Base-by-base conservation (phyloP, 176 grass and related monocot genomes). In the Oryza australiensis region DNA sequence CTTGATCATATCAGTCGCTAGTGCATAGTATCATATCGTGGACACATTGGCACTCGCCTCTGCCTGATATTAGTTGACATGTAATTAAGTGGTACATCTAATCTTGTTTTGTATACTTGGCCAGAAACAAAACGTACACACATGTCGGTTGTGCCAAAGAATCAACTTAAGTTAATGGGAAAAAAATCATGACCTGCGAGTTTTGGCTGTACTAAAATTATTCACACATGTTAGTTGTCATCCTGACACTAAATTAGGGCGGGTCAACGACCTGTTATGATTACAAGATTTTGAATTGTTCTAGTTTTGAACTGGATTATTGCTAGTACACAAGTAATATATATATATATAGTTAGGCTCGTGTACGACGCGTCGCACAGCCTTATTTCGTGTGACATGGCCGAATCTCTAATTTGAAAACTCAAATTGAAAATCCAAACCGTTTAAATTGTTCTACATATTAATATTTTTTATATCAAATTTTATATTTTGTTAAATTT, bases 201-300 rank as follows among this genome's bases (percentile, higher is more conserved):
- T 32, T 80, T 29, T 70, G 4, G 76, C 63, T 75, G 70, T 75
- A 63, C 64, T 13, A 40, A 49, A 40, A 88, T 48, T 63, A 69
- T 64, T 63, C 51, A 64, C 82, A 78, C 64, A 78, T 82, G 66
- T 40, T 74, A 60, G 71, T 59, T 84, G 49, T 46, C 74, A 38
- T 23, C 11, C 37, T 35, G 33, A 26, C 80, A 83, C 68, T 59
- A 55, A 23, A n/a, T 20, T 73, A 16, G 30, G 28, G 43, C 11
- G 51, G 41, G 32, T 51, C 53, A 70, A 45, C 35, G 7, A 37
- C 15, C 23, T 60, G n/a, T 53, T 48, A 71, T 77, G 72, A 77
- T 40, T 40, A 41, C 16, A 49, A 22, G 30, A 53, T 80, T 73
- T 32, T 73, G 20, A 2, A 22, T 60, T 60, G 24, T 73, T 64